Evolutionary conservation across 352 stramenopile species (phyloP), one percentile per base, ranked within the genome.

Genomic region (Globisporangium alternatum): DNA sequence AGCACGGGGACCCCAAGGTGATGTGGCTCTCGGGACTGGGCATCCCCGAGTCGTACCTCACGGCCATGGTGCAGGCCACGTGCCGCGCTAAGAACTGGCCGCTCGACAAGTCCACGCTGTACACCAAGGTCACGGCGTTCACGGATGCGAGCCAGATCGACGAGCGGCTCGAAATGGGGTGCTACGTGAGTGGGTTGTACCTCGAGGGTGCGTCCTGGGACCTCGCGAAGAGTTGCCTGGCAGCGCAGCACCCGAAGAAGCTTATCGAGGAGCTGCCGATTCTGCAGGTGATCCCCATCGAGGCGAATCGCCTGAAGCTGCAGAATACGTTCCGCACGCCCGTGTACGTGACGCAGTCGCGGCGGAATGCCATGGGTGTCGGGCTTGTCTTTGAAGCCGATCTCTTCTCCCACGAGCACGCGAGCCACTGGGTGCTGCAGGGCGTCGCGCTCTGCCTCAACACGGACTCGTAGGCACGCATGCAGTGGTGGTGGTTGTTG

Each of bases 31-130:
- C 88, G 0, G 96, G 96, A 3, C 72, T 98, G 4, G 90, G 97
- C 33, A 98, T 98, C 54, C 95, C 95, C 2, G 95, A 98, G 77
- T 97, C 88, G 31, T 98, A 98, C 67, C 84, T 98, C 10, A 98
- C 96, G 0, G 95, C 96, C 9, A 78, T 98, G 17, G 93, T 98
- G 52, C 96, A 98, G 69, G 94, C 93, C 8, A 98, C 96, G 13
- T 98, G 96, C 65, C 86, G 95, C 28, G 77, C 81, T 30, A 89
- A 91, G 76, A 97, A 97, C 68, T 98, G 96, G 95, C 90, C 95
- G 13, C 81, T 98, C 60, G 96, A 98, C 80, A 98, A 98, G 74
- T 96, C 88, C 13, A 97, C 91, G 33, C 69, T 97, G 17, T 98
- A 97, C 68, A 98, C 95, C 7, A 79, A 86, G 5, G 96, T 57